A percentile compares a stretch with the other conserved stretches of the same genome.
Conservation (phyloP, 2,329 filamentous ascomycete genomes). For the Pochonia chlamydosporia region DNA sequence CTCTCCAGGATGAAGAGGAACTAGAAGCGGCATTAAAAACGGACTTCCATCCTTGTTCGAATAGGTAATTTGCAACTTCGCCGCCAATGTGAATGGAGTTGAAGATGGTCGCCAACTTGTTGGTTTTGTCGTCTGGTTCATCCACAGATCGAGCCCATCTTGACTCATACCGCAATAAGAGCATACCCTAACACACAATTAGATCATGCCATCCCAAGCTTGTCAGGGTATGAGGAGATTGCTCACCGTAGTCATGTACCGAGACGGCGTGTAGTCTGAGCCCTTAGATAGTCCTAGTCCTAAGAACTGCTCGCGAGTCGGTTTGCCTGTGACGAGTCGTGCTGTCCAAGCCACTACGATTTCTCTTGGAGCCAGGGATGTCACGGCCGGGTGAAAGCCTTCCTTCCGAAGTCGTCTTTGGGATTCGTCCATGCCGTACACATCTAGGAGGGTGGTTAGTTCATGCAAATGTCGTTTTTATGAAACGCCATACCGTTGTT, state of each 20-base stretch:
- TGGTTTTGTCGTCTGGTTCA: neutral
- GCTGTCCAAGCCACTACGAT: constrained; percentile 5
- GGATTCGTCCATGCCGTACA: constrained; percentile 13
- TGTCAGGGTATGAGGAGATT: neutral
- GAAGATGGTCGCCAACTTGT: constrained; percentile 5
- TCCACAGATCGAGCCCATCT: neutral
- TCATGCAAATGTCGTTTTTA: no score
- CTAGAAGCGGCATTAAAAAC: constrained; percentile 17
- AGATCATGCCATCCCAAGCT: neutral
- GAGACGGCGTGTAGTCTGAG: neutral
- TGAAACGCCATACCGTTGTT: neutral
- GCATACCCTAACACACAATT: neutral
- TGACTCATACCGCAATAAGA: constrained; percentile 10
- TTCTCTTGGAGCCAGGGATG: constrained; percentile 4
- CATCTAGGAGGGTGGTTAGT: no score
- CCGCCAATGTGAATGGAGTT: constrained; percentile 13
- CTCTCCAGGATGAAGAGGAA: constrained; percentile 16
- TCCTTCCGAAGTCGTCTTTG: constrained; percentile 5
- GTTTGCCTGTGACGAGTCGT: neutral
- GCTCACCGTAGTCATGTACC: constrained; percentile 8
- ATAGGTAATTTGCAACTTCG: constrained; percentile 11
- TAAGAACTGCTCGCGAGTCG: constrained; percentile 1
- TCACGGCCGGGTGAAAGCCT: constrained; percentile 15
- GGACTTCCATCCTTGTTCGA: constrained; percentile 17
- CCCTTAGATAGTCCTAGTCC: neutral